A percentile compares a stretch with the other conserved stretches of the same genome.
Conservation (phyloP, 164 flowering plant genomes). For the Annona cherimola region DNA sequence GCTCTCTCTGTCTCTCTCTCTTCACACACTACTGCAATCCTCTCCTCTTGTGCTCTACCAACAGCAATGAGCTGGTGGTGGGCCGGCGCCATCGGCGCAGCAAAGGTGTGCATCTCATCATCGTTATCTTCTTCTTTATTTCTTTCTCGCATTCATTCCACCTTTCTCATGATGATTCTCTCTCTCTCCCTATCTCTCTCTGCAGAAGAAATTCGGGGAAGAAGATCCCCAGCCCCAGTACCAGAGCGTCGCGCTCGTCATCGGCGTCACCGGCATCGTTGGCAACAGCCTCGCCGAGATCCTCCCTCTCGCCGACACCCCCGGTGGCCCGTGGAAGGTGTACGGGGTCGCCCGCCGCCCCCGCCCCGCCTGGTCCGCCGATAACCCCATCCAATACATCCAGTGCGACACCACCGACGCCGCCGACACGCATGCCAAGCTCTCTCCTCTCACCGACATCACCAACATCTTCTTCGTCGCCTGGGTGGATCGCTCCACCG, state of each 20-base stretch:
- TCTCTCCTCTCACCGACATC: conserved; percentile 55
- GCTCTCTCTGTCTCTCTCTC: too few relatives aligned
- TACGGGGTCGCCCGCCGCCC: conserved; percentile 76
- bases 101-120: conserved; percentile 25
- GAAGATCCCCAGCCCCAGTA: conserved; percentile 34
- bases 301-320: conserved; percentile 73
- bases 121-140: not conserved
- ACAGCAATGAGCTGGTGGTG: conserved; percentile 67
- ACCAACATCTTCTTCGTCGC: conserved; percentile 75
- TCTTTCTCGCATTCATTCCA: not conserved
- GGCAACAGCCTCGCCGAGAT: conserved; percentile 87
- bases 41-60: not conserved
- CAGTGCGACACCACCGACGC: conserved; percentile 60
- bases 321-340: conserved; percentile 90
- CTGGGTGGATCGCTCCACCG: conserved; percentile 45
- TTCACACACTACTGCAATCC: too few relatives aligned
- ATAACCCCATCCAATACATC: conserved; percentile 60
- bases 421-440: conserved; percentile 40
- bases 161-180: not conserved
- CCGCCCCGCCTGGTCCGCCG: conserved; percentile 53
- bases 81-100: conserved; percentile 76
- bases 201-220: conserved; percentile 56
- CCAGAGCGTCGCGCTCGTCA: conserved; percentile 56
- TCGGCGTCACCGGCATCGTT: conserved; percentile 81
- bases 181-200: not conserved